A percentile compares a stretch with the other conserved stretches of the same genome.
phyloP scores from a whole-genome alignment of 73 alveolate species.

The Halteria grandinella region DNA sequence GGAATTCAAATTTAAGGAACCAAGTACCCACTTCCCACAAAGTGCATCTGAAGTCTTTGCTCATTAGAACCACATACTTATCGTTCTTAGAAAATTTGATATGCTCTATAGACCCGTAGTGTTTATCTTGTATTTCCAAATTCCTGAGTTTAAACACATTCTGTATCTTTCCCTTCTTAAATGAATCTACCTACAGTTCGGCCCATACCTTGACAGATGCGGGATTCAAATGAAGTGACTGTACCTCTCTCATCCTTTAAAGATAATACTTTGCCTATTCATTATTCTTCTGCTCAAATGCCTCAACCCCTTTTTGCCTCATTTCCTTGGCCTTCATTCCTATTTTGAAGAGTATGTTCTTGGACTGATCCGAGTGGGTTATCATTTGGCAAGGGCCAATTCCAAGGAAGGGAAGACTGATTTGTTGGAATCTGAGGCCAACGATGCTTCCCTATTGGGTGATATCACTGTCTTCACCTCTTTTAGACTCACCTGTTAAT shows the following conservation, averaged over 20 bases:
- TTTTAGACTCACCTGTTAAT: slow-evolving; percentile 38
- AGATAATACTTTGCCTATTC: slow-evolving; percentile 39
- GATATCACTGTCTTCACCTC: slow-evolving; percentile 17
- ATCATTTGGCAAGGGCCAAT: slow-evolving; percentile 50
- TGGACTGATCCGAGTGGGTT: slow-evolving; percentile 23
- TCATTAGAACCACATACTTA: slow-evolving; percentile 9
- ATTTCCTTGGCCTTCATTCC: neutral
- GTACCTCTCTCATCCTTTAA: slow-evolving; percentile 34
- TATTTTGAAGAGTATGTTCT: slow-evolving; percentile 20
- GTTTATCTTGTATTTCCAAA: neutral
- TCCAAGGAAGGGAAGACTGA: slow-evolving; percentile 31
- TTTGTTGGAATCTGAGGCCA: slow-evolving; percentile 18
- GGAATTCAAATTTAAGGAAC: neutral
- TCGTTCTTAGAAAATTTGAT: slow-evolving; percentile 34
- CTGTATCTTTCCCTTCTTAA: slow-evolving; percentile 37
- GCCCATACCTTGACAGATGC: slow-evolving; percentile 34
- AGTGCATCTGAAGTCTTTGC: slow-evolving; percentile 35
- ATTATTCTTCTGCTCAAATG: neutral
- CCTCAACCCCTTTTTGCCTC: slow-evolving; percentile 1
- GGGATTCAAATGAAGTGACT: slow-evolving; percentile 32
- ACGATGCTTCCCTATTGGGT: slow-evolving; percentile 20
- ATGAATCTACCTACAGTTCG: neutral
- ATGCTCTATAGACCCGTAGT: slow-evolving; percentile 18
- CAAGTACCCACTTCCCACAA: slow-evolving; percentile 43
- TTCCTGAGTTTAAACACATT: slow-evolving; percentile 21